Conservation (phyloP, 176 grass and related monocot genomes). For the Oryza glumipatula region DNA sequence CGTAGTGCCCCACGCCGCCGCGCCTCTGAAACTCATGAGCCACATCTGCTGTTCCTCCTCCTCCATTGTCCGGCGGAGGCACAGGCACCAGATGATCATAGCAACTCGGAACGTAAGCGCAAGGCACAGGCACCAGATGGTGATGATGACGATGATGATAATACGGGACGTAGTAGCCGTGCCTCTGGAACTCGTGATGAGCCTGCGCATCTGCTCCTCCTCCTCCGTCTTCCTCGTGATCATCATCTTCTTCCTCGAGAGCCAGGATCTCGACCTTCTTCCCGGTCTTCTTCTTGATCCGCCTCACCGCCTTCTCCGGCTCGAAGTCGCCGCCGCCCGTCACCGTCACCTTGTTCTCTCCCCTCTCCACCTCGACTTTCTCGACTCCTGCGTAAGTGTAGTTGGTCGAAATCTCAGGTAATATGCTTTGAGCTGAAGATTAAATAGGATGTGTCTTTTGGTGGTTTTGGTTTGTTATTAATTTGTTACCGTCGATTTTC, state of each 20-base stretch:
- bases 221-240: background rate
- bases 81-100: too few relatives aligned
- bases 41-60: too few relatives aligned
- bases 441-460: background rate
- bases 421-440: too few relatives aligned
- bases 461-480: slow-evolving; percentile 17
- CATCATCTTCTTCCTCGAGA: slow-evolving; percentile 8
- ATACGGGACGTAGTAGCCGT: too few relatives aligned
- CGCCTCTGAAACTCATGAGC: background rate
- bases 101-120: too few relatives aligned
- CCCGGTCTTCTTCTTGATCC: slow-evolving; percentile 48
- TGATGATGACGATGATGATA: too few relatives aligned
- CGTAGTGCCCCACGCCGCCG: background rate
- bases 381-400: slow-evolving; percentile 37
- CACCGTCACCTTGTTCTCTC: slow-evolving; percentile 49
- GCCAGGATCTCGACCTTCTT: slow-evolving; percentile 44
- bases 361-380: slow-evolving; percentile 49
- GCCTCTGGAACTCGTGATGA: slow-evolving; percentile 5
- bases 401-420: background rate
- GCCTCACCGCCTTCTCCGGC: slow-evolving; percentile 32
- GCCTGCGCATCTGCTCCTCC: background rate
- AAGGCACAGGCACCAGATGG: too few relatives aligned
- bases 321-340: slow-evolving; percentile 44
- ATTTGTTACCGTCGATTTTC: slow-evolving; percentile 32
- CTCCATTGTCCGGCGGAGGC: too few relatives aligned